Base-by-base conservation (phyloP, 2,329 filamentous ascomycete genomes). In the Ilyonectria mors-panacis region DNA sequence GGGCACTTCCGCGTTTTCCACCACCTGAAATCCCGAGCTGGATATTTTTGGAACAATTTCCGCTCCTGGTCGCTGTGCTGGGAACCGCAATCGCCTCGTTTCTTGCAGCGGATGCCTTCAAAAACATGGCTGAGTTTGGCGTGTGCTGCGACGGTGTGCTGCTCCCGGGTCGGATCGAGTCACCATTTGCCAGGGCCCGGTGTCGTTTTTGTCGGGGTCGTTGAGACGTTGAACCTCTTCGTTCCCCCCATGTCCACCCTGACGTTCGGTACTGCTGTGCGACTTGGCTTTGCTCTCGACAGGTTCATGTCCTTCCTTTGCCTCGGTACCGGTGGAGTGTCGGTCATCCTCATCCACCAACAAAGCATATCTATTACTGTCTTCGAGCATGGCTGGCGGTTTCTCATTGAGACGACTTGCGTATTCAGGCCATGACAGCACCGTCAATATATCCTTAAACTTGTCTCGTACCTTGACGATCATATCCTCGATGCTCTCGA, bases 381-480 rank as follows among this genome's bases (percentile, higher is more conserved):
- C 19, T 35, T 51, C 28, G 10, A 33, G 8, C 3, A 19, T 19
- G 9, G 28, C 17, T 6, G 10, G 8, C 1, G 26, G 8, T 4
- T 35, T 7, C 17, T 30, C 19, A 6, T 33, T 51, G 26, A 35
- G 17, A 2, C 28, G 48, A 19, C 4, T 12, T 19, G 15, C 7
- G 28, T 51, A 33, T 21, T 51, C 28, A 17, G 28, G 26, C 48
- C 48, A 51, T 33, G 48, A 51, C 48, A 33, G 15, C 28, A 51
- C 48, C 28, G 15, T 33, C 28, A 28, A 28, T 13, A n/a, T n/a
- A 0, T 21, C 26, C 8, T 33, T 51, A 30, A 51, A 19, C 9
- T 35, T 3, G 2, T 21, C 48, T 33, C 26, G 48, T 33, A 17
- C 48, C 26, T 51, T 17, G 7, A 28, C 6, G 15, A 50, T n/a